phyloP scores from a whole-genome alignment of 176 grass and related monocot species.

The Chloris gayana region DNA sequence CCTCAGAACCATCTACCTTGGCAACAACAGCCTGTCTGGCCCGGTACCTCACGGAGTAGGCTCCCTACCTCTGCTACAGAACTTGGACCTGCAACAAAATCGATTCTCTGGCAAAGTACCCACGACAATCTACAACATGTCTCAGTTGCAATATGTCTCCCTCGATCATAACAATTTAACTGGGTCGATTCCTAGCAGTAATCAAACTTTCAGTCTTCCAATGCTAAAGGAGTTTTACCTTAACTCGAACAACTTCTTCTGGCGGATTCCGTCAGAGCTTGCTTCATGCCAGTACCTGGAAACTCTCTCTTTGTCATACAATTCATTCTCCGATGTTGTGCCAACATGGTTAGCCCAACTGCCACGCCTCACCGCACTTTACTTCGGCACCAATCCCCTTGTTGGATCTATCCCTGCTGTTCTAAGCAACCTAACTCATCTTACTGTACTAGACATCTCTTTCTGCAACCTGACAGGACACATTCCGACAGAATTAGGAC shows the following conservation, averaged over 20 bases:
- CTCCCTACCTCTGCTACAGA: too few species aligned
- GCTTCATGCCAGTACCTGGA: neutral
- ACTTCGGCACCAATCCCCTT: neutral
- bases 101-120: too few species aligned
- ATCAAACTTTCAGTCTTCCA: neutral
- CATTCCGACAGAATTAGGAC: neutral
- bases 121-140: too few species aligned
- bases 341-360: slow-evolving; percentile 23
- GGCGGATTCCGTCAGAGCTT: neutral
- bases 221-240: neutral
- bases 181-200: neutral
- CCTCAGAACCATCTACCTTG: too few species aligned
- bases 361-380: neutral
- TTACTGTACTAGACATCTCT: neutral
- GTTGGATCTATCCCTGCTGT: neutral
- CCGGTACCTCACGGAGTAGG: too few species aligned
- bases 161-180: neutral
- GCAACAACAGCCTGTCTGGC: too few species aligned
- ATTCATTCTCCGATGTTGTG: neutral
- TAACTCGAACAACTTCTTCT: neutral
- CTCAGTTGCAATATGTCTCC: too few species aligned
- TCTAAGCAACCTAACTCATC: neutral
- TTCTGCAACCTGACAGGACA: neutral
- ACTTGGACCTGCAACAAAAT: too few species aligned
- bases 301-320: neutral